phyloP scores from a whole-genome alignment of 345 rosid genomes.

The Rhodomyrtus tomentosa region DNA sequence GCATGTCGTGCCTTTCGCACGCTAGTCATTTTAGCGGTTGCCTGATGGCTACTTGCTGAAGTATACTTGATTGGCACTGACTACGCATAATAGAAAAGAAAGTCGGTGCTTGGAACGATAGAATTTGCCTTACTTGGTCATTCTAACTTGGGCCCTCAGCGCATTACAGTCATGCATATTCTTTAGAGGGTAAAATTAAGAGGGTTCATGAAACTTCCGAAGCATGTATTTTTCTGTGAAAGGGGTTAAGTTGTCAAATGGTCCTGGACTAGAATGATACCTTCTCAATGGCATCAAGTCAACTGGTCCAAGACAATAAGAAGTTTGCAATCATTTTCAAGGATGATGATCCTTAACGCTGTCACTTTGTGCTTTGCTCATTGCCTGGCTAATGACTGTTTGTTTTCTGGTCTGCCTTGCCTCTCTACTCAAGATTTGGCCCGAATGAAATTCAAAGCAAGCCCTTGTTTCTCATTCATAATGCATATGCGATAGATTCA shows the following conservation, averaged over 20 bases:
- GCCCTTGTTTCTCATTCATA: not conserved
- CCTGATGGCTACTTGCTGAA: not conserved
- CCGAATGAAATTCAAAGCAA: not conserved
- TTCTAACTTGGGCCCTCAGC: not conserved
- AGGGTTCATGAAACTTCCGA: not conserved
- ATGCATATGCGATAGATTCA: not conserved
- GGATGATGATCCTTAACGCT: not conserved
- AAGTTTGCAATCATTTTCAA: not conserved
- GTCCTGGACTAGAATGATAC: not conserved
- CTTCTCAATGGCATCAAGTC: not conserved
- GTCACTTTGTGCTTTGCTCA: not conserved
- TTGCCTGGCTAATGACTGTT: not conserved
- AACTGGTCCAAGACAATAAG: not conserved
- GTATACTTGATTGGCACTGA: not conserved
- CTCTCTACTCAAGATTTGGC: not conserved
- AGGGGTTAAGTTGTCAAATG: not conserved
- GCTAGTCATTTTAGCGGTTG: not conserved
- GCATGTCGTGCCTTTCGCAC: not conserved
- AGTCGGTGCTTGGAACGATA: not conserved
- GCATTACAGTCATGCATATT: not conserved
- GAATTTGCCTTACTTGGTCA: not conserved
- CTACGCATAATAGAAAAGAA: not conserved
- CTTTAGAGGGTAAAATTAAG: not conserved
- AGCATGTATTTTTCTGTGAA: not conserved
- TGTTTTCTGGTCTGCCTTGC: not conserved